These are phyloP conservation scores for Evernia prunastri DNA, from an alignment of 495 filamentous ascomycete species.

Conservation along the genomic window DNA sequence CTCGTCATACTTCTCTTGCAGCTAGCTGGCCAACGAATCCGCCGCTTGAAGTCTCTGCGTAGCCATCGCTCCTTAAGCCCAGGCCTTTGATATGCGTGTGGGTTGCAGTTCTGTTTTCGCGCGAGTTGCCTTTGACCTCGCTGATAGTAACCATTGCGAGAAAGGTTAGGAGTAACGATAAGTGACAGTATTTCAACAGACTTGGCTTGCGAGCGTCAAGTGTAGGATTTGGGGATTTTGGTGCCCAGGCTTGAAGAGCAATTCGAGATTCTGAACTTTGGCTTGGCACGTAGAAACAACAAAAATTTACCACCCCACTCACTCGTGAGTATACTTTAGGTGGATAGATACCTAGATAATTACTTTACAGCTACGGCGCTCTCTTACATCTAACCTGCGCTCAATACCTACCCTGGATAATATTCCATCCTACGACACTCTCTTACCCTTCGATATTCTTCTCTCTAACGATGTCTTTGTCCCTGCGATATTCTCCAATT, in stretches of 20 bases:
- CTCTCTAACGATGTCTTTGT: too few species aligned
- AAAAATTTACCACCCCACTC: too few species aligned
- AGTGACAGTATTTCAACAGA: background rate
- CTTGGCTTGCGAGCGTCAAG: background rate
- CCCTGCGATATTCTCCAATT: too few species aligned
- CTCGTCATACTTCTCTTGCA: constrained; percentile 67
- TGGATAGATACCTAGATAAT: too few species aligned
- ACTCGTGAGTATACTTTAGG: too few species aligned
- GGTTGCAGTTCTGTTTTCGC: constrained; percentile 90
- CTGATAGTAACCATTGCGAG: constrained; percentile 81
- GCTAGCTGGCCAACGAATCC: constrained; percentile 85
- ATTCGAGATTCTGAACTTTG: background rate
- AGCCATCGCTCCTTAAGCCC: constrained; percentile 74
- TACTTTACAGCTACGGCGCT: too few species aligned
- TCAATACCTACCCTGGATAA: too few species aligned
- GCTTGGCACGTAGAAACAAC: background rate
- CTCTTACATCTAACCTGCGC: too few species aligned
- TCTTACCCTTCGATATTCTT: too few species aligned
- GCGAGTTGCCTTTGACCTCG: constrained; percentile 90
- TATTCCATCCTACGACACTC: too few species aligned
- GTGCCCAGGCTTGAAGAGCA: background rate
- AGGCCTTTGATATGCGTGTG: constrained; percentile 97
- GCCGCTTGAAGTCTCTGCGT: constrained; percentile 64
- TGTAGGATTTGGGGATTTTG: background rate
- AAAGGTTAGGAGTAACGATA: background rate